These are phyloP conservation scores for Priceomyces haplophilus DNA, from an alignment of 805 yeast species.

Conservation along the genomic window DNA sequence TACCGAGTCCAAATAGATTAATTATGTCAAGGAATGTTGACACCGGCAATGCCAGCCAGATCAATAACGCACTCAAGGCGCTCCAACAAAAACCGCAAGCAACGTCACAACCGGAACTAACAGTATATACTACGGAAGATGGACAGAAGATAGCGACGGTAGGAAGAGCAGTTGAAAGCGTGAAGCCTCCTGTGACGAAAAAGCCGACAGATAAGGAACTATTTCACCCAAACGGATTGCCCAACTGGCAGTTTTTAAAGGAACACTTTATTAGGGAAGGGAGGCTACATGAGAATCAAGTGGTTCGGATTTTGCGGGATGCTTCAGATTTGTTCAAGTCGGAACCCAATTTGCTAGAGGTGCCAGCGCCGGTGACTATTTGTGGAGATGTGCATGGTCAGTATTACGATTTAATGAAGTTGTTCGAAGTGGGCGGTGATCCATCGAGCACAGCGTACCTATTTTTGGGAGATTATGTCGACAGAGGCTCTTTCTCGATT, in stretches of 20 bases:
- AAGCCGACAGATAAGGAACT: slow-evolving; percentile 68
- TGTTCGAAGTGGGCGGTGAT: slow-evolving; percentile 91
- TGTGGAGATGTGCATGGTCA: slow-evolving; percentile 99
- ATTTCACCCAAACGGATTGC: slow-evolving; percentile 61
- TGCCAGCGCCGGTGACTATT: slow-evolving; percentile 91
- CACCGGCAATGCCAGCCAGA: slow-evolving; percentile 28
- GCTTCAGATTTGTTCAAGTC: slow-evolving; percentile 60
- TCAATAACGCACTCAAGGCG: slow-evolving; percentile 64
- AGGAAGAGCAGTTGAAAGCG: slow-evolving; percentile 54
- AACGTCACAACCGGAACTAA: slow-evolving; percentile 32
- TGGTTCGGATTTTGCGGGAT: slow-evolving; percentile 56
- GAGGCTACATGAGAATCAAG: slow-evolving; percentile 68
- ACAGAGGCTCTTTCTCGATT: slow-evolving; percentile 86
- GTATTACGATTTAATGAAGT: slow-evolving; percentile 81
- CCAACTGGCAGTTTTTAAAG: slow-evolving; percentile 67
- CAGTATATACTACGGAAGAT: slow-evolving; percentile 51
- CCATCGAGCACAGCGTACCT: slow-evolving; percentile 74
- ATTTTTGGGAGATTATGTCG: slow-evolving; percentile 93
- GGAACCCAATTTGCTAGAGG: slow-evolving; percentile 77
- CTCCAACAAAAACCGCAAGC: slow-evolving; percentile 41
- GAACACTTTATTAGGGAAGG: slow-evolving; percentile 82
- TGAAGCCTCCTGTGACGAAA: slow-evolving; percentile 63
- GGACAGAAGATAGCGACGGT: slow-evolving; percentile 56
- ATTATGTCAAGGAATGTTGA: slow-evolving; percentile 4
- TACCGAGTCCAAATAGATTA: neutral